These are phyloP conservation scores for Rasamsonia emersonii DNA, from an alignment of 2,329 filamentous ascomycete species.

Conservation along the genomic window DNA sequence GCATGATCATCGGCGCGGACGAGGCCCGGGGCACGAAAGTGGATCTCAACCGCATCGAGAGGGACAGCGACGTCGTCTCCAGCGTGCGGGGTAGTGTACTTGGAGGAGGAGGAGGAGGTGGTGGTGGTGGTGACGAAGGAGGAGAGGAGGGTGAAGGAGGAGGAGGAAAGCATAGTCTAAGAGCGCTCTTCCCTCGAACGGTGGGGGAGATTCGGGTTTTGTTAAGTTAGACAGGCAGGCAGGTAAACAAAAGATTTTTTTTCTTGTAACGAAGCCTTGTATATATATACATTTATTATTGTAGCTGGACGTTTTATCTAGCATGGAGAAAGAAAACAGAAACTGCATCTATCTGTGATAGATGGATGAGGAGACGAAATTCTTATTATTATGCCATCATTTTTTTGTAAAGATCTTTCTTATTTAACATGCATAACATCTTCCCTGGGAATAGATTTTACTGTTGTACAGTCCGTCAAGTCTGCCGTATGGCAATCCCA, in stretches of 20 bases:
- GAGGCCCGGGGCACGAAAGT: conserved; percentile 33
- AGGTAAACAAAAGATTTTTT: not conserved
- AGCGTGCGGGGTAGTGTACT: conserved; percentile 12
- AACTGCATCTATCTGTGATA: no score
- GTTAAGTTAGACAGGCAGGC: conserved; percentile 44
- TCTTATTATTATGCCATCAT: no score
- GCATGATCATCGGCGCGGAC: conserved; percentile 51
- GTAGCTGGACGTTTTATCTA: no score
- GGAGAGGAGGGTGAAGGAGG: conserved; percentile 30
- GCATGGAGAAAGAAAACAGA: no score
- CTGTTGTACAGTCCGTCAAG: conserved; percentile 4
- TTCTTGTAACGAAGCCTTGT: not conserved
- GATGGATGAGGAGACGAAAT: no score
- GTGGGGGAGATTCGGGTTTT: conserved; percentile 56
- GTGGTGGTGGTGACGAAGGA: conserved; percentile 14
- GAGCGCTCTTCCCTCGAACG: conserved; percentile 55
- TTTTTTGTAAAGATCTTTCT: no score
- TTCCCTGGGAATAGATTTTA: conserved; percentile 1
- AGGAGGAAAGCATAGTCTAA: conserved; percentile 32
- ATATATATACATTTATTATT: no score
- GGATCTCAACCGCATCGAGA: conserved; percentile 22
- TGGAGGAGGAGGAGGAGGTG: conserved; percentile 14
- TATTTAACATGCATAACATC: no score
- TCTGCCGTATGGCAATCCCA: conserved; percentile 52
- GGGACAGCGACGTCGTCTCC: conserved; percentile 15